A percentile compares a stretch with the other conserved stretches of the same genome.
Evolutionary conservation across 2,329 filamentous ascomycete species (phyloP).

Genomic region (Aureobasidium sp.): DNA sequence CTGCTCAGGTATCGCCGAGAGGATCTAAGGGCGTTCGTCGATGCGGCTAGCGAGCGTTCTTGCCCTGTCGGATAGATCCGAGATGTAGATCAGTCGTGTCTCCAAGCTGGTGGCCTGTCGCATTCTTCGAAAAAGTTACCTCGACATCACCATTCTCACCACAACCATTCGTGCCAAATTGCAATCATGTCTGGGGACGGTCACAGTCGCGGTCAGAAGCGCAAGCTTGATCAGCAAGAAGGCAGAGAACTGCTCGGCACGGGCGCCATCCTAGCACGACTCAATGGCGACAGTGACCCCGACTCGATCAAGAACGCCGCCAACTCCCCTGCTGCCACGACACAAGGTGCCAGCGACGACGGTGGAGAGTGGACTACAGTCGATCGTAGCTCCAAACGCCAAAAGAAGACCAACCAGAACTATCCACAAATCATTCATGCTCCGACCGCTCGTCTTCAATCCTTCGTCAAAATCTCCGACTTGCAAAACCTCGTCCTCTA

Average conservation of each 20-base stretch:
- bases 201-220: slow-evolving; percentile 8
- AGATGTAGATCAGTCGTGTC: background rate
- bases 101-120: background rate
- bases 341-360: background rate
- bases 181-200: slow-evolving; percentile 7
- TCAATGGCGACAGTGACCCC: slow-evolving; percentile 9
- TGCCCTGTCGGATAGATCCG: slow-evolving; percentile 1
- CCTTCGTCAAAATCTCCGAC: slow-evolving; percentile 48
- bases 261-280: slow-evolving; percentile 1
- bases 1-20: background rate
- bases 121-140: background rate
- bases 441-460: slow-evolving; percentile 44
- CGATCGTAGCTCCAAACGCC: slow-evolving; percentile 19
- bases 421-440: slow-evolving; percentile 47
- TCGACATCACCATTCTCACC: background rate
- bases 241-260: slow-evolving; percentile 1
- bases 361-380: slow-evolving; percentile 21
- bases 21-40: background rate
- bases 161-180: background rate
- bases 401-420: slow-evolving; percentile 33
- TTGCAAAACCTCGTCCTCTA: slow-evolving; percentile 52
- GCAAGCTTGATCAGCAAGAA: slow-evolving; percentile 6
- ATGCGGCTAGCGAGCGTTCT: background rate
- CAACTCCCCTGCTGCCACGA: background rate
- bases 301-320: background rate